These are phyloP conservation scores for Penstemon eatonii DNA, from an alignment of 257 asterid genomes.

Conservation along the genomic window DNA sequence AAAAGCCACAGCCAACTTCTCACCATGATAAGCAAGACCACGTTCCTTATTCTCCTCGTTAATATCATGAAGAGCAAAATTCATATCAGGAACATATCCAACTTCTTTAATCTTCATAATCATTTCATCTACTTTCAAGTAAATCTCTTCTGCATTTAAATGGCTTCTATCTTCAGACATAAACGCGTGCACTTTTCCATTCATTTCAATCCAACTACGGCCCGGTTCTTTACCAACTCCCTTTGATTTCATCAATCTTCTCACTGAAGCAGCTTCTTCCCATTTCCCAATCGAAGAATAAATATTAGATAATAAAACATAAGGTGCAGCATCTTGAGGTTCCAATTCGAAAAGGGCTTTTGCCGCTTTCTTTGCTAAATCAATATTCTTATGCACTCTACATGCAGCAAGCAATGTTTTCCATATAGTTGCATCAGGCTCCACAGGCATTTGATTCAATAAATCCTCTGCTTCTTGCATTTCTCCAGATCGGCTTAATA, in stretches of 20 bases:
- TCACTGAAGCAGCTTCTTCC: slow-evolving; percentile 65
- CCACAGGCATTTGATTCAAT: slow-evolving; percentile 46
- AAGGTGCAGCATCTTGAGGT: slow-evolving; percentile 69
- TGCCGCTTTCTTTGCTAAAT: slow-evolving; percentile 69
- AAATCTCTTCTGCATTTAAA: slow-evolving; percentile 43
- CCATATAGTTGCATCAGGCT: slow-evolving; percentile 74
- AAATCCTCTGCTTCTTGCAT: slow-evolving; percentile 64
- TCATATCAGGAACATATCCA: slow-evolving; percentile 70
- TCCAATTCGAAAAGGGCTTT: slow-evolving; percentile 54
- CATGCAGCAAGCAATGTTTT: slow-evolving; percentile 78
- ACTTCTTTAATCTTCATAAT: slow-evolving; percentile 50
- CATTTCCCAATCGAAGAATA: slow-evolving; percentile 64
- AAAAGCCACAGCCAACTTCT: slow-evolving; percentile 80
- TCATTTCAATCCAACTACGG: slow-evolving; percentile 70
- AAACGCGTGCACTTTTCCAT: slow-evolving; percentile 38
- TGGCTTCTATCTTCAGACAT: slow-evolving; percentile 65
- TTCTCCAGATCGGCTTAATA: slow-evolving; percentile 74
- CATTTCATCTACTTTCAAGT: slow-evolving; percentile 47
- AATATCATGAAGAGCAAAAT: slow-evolving; percentile 64
- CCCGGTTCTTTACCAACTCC: slow-evolving; percentile 69
- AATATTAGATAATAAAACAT: slow-evolving; percentile 69
- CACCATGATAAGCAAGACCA: slow-evolving; percentile 68
- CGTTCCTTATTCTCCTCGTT: slow-evolving; percentile 59
- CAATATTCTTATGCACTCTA: slow-evolving; percentile 55
- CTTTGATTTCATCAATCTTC: slow-evolving; percentile 57